These are phyloP conservation scores for Dendrobium catenatum DNA, from an alignment of 106 monocot species.

Conservation along the genomic window DNA sequence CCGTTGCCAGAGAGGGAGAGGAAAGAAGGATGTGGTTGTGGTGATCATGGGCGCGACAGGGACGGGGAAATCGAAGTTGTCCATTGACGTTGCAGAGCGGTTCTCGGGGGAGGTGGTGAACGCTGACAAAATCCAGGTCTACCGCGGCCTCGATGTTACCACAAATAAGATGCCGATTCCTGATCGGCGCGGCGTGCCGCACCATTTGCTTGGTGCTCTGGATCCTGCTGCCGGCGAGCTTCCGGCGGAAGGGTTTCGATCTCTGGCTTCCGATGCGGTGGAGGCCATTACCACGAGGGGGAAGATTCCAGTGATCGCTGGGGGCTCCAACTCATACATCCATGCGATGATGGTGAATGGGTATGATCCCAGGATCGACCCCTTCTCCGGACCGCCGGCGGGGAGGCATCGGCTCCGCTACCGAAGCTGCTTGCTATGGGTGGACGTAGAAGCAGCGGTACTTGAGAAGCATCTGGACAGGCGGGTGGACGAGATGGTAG, in stretches of 20 bases:
- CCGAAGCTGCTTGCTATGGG: slow-evolving; percentile 47
- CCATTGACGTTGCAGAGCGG: slow-evolving; percentile 45
- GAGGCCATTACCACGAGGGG: slow-evolving; percentile 4
- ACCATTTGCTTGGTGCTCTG: slow-evolving; percentile 27
- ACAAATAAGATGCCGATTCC: slow-evolving; percentile 57
- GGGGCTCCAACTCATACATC: slow-evolving; percentile 50
- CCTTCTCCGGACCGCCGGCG: background rate
- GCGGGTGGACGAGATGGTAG: slow-evolving; percentile 59
- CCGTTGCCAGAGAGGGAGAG: background rate
- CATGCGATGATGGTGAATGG: slow-evolving; percentile 20
- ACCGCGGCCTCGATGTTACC: slow-evolving; percentile 61
- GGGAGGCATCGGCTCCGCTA: background rate
- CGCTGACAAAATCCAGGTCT: slow-evolving; percentile 81
- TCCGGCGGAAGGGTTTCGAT: background rate
- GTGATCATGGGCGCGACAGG: slow-evolving; percentile 80
- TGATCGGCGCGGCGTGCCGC: slow-evolving; percentile 32
- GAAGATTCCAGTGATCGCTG: slow-evolving; percentile 53
- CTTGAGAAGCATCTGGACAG: slow-evolving; percentile 33
- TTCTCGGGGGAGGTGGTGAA: slow-evolving; percentile 59
- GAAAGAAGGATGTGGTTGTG: slow-evolving; percentile 28
- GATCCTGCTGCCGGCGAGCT: slow-evolving; percentile 19
- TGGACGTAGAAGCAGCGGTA: slow-evolving; percentile 28
- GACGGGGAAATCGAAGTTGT: slow-evolving; percentile 72
- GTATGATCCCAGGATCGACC: background rate
- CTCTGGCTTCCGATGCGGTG: slow-evolving; percentile 7